Conservation (phyloP, 495 filamentous ascomycete genomes). For the Durotheca rogersii region DNA sequence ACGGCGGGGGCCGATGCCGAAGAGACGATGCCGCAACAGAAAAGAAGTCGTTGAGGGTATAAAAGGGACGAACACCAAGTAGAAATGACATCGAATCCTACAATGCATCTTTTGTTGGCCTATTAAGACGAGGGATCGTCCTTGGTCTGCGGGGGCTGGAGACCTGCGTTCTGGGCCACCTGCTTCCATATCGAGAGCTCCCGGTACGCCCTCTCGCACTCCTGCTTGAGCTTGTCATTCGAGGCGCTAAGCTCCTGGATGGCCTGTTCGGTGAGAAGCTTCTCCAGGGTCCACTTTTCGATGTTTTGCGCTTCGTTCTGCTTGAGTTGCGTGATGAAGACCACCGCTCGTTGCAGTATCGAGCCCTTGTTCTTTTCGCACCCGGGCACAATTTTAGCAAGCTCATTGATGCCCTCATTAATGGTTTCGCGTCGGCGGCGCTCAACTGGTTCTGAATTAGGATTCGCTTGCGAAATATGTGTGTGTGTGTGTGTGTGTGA, state of each 20-base stretch:
- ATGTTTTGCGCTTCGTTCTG: slow-evolving; percentile 91
- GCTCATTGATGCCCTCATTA: slow-evolving; percentile 98
- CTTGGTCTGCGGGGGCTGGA: slow-evolving; percentile 50
- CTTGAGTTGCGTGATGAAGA: slow-evolving; percentile 91
- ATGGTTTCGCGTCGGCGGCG: slow-evolving; percentile 96
- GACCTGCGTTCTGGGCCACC: slow-evolving; percentile 72
- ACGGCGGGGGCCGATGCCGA: slow-evolving; percentile 1
- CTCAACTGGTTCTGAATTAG: slow-evolving; percentile 64
- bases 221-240: slow-evolving; percentile 85
- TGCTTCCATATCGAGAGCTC: slow-evolving; percentile 87
- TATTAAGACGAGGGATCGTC: slow-evolving; percentile 36
- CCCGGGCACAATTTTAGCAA: slow-evolving; percentile 94
- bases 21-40: slow-evolving; percentile 17
- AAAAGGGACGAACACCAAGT: slow-evolving; percentile 19
- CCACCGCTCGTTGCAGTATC: slow-evolving; percentile 88
- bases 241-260: slow-evolving; percentile 84
- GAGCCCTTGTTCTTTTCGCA: slow-evolving; percentile 99
- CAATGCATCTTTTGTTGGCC: neutral
- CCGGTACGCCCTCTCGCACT: slow-evolving; percentile 68
- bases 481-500: neutral
- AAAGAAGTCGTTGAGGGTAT: slow-evolving; percentile 23
- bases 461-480: too few species aligned
- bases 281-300: slow-evolving; percentile 96
- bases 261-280: slow-evolving; percentile 90
- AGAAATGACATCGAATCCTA: slow-evolving; percentile 15